Base-by-base conservation (phyloP, 1,284 basidiomycete genomes). In the Golubevia sp. region DNA sequence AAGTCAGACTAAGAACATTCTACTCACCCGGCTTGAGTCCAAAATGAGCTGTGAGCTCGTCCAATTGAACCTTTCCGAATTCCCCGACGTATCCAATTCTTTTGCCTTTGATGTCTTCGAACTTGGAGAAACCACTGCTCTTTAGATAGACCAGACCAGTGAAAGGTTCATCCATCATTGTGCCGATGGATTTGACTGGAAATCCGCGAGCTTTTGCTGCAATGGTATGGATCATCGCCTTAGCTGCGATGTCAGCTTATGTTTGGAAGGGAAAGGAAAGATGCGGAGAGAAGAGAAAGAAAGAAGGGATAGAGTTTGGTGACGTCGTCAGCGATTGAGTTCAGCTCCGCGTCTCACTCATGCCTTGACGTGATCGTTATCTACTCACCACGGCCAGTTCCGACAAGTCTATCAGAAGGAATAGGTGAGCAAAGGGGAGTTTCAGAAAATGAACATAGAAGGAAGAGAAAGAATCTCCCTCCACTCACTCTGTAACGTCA, bases 151-250 rank as follows among this genome's bases (percentile, higher is more conserved):
- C 66, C 50, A 79, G 59, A 27, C 76, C 76, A 2, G 76, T 77
- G 62, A 76, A 74, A 38, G 76, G 76, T 58, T 79, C 76, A 52
- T 79, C 74, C 73, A 79, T 71, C 44, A 79, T 68, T 0, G 76
- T 77, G 38, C 75, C 74, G 58, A 79, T 64, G 6, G 73, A 70
- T 59, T 72, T 64, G 64, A 79, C 69, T 1, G 70, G 71, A 55
- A 71, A 79, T 56, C 68, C 70, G 13, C 73, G 63, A 6, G 75
- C 76, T 15, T 70, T 68, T 56, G 64, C 76, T 3, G 74, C 76
- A 26, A 79, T 68, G 11, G 76, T 77, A 55, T 79, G 76, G 60
- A 79, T 78, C 76, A 79, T 78, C 54, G 76, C 75, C 64, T 79
- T 79, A 49, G 67, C 58, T 18, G 74, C 76, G 70, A 79, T 73